Base-by-base conservation (phyloP, 306 rosid species). In the Castanea crenata region DNA sequence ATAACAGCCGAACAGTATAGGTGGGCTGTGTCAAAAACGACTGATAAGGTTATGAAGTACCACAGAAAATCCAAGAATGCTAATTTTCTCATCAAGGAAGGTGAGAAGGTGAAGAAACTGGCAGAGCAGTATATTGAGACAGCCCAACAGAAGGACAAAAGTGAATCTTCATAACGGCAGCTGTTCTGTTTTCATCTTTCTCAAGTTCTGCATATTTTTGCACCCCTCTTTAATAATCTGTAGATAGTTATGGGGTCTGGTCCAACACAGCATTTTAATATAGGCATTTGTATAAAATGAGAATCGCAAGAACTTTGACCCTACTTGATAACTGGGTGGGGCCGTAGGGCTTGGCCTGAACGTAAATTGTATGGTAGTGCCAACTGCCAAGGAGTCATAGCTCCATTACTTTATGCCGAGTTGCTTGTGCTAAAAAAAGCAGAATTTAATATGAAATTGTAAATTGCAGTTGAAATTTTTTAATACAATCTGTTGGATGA, bases 81-180 rank as follows among this genome's bases (percentile, higher is more conserved):
- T 56, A 89, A 85, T 85, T 96, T 96, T 81, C 96, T 96, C 71
- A 89, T 96, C 20, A 96, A 96, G 87, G 99, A 96, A 84, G 99
- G 98, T 7, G 98, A 96, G 83, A 96, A 96, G 90, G 97, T 96
- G 85, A 96, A 91, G 91, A 96, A 91, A 84, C 99, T 96, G 5
- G 97, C 98, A 0, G 96, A 88, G 89, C 94, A 93, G 89, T 96
- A 96, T 59, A 88, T 85, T 21, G 97, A 96, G 88, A 62, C 99
- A 52, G 91, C 93, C 75, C 97, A 85, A 76, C 90, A 92, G 76
- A 89, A 90, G 82, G 87, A 81, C 76, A 84, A 82, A 79, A 20
- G 78, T 59, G 89, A 91, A 68, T 56, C 78, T 21, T 52, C 16
- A 19, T 79, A 77, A 76, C 77, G 23, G 55, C 13, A 4, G 79